Evolutionary conservation across 2,329 filamentous ascomycete genomes (phyloP).

Genomic region (Orbilia oligospora): DNA sequence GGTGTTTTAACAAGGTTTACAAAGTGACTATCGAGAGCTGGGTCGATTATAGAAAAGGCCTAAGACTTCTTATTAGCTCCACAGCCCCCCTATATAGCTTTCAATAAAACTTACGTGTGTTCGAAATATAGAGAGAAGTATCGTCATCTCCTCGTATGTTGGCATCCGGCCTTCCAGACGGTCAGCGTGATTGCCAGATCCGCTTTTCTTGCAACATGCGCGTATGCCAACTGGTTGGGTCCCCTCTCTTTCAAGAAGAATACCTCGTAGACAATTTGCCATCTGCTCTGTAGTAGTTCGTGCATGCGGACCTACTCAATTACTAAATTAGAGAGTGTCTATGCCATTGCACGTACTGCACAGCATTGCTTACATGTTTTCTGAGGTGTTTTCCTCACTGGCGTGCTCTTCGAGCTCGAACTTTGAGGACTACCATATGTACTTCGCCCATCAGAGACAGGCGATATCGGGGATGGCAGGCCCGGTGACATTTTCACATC

Average conservation of each 20-base stretch:
- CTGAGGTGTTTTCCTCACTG: constrained; percentile 22
- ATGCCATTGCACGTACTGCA: background rate
- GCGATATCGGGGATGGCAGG: constrained; percentile 47
- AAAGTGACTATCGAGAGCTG: constrained; percentile 45
- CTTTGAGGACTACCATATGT: constrained; percentile 32
- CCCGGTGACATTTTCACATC: constrained; percentile 34
- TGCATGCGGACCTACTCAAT: constrained; percentile 41
- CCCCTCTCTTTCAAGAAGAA: constrained; percentile 43
- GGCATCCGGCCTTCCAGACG: constrained; percentile 41
- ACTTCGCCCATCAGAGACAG: constrained; percentile 35
- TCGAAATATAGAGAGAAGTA: constrained; percentile 35
- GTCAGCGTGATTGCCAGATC: constrained; percentile 35
- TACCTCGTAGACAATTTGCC: constrained; percentile 44
- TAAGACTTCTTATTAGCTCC: background rate
- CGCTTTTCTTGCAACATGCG: constrained; percentile 49
- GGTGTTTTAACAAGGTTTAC: constrained; percentile 52
- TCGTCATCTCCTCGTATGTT: constrained; percentile 46
- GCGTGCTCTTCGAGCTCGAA: constrained; percentile 9
- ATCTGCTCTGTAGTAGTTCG: constrained; percentile 54
- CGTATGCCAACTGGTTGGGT: background rate
- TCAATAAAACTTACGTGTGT: constrained; percentile 36
- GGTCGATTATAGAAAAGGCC: constrained; percentile 49
- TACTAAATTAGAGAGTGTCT: background rate
- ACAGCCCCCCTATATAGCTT: background rate
- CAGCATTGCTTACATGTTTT: constrained; percentile 39